Percentiles rank a stretch among this genome's conserved stretches.
phyloP scores from a whole-genome alignment of 768 basidiomycete species.

The Auriscalpium microsporum region DNA sequence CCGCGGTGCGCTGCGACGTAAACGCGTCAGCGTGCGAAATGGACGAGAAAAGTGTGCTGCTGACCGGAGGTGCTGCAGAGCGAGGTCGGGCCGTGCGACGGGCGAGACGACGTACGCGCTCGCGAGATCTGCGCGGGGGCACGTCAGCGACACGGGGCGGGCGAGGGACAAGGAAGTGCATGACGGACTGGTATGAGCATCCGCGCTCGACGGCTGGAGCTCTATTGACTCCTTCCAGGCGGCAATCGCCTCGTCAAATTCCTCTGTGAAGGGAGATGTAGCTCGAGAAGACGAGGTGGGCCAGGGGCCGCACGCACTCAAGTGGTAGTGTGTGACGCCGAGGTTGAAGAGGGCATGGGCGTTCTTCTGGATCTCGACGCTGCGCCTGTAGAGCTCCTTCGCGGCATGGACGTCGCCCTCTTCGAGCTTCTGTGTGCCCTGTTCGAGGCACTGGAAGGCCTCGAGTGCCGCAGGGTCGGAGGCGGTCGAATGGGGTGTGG shows the following conservation, averaged over 20 bases:
- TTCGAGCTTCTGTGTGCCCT: constrained; percentile 77
- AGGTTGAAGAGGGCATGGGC: constrained; percentile 82
- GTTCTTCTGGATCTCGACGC: constrained; percentile 70
- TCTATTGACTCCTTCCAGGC: constrained; percentile 82
- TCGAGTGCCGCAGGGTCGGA: constrained; percentile 78
- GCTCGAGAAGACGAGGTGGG: background rate
- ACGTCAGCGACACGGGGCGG: constrained; percentile 9
- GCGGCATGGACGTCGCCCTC: constrained; percentile 80
- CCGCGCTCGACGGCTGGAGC: constrained; percentile 74
- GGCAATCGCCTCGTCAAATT: constrained; percentile 77
- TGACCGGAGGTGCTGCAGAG: constrained; percentile 75
- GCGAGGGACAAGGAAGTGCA: constrained; percentile 2
- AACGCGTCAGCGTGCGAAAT: constrained; percentile 15
- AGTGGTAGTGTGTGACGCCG: constrained; percentile 83
- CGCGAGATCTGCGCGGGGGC: constrained; percentile 56
- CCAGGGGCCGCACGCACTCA: constrained; percentile 46
- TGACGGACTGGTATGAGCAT: constrained; percentile 76
- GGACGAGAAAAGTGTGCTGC: constrained; percentile 22
- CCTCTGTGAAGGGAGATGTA: constrained; percentile 41
- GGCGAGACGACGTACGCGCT: constrained; percentile 83
- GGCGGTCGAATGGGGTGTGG: constrained; percentile 72
- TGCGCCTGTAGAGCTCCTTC: constrained; percentile 68
- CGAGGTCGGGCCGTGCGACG: constrained; percentile 76
- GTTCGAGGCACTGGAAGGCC: constrained; percentile 70
- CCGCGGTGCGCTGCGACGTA: constrained; percentile 60